Evolutionary conservation across 768 basidiomycete species (phyloP).

Genomic region (Suillus weaverae): DNA sequence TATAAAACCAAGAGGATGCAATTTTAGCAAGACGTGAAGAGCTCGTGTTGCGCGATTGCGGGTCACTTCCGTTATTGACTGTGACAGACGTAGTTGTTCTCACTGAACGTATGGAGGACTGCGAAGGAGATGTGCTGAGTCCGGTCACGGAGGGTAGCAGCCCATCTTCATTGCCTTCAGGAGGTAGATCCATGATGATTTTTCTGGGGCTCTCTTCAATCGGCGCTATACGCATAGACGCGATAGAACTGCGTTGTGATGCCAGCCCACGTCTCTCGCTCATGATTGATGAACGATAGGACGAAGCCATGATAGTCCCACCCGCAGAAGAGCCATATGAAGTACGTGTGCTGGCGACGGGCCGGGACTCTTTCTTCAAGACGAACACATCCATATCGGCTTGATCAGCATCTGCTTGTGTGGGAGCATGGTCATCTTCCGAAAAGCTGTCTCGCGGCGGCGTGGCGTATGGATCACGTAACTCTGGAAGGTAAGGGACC

Average conservation of each 20-base stretch:
- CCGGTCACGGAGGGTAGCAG: conserved; percentile 34
- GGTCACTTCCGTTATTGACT: conserved; percentile 30
- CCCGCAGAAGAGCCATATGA: conserved; percentile 43
- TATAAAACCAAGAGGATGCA: conserved; percentile 78
- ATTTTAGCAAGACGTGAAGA: conserved; percentile 54
- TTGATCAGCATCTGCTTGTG: conserved; percentile 62
- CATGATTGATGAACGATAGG: conserved; percentile 33
- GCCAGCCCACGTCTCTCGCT: conserved; percentile 40
- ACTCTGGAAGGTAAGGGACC: conserved; percentile 71
- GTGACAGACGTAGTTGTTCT: conserved; percentile 48
- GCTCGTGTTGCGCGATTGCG: conserved; percentile 25
- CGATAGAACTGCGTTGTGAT: conserved; percentile 51
- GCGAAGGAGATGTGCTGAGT: conserved; percentile 65
- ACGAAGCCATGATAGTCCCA: conserved; percentile 36
- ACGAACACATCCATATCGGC: conserved; percentile 75
- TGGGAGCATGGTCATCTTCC: conserved; percentile 39
- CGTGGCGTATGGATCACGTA: conserved; percentile 30
- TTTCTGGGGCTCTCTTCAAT: conserved; percentile 72
- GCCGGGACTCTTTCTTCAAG: conserved; percentile 41
- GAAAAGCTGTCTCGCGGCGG: conserved; percentile 34
- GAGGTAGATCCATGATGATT: conserved; percentile 51
- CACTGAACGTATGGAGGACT: conserved; percentile 62
- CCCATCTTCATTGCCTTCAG: conserved; percentile 36
- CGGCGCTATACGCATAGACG: conserved; percentile 50
- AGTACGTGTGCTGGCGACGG: conserved; percentile 31